These are phyloP conservation scores for Fomitopsis serialis DNA, from an alignment of 768 basidiomycete genomes.

Conservation along the genomic window DNA sequence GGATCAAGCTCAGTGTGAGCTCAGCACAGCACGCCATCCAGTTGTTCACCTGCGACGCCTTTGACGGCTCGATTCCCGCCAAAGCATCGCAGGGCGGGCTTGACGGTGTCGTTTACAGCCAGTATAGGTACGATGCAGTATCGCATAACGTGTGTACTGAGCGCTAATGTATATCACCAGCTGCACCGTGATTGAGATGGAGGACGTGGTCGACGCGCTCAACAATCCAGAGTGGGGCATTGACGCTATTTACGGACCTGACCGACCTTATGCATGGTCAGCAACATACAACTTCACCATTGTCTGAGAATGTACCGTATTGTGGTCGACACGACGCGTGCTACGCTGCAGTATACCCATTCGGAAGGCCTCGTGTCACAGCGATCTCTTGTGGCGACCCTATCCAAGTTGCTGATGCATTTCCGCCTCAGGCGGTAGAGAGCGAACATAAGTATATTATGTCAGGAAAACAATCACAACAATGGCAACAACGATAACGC, in stretches of 20 bases:
- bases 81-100: conserved; percentile 43
- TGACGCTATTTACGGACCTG: conserved; percentile 33
- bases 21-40: conserved; percentile 45
- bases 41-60: conserved; percentile 37
- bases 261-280: background rate
- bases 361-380: no score
- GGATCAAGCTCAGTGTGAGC: conserved; percentile 35
- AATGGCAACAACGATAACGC: no score
- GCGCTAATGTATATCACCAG: no score
- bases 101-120: background rate
- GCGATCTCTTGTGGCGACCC: no score
- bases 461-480: no score
- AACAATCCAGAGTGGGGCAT: conserved; percentile 46
- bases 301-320: background rate
- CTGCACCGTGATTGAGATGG: conserved; percentile 43
- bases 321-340: no score
- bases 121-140: no score
- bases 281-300: background rate
- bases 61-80: conserved; percentile 30
- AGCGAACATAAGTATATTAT: no score
- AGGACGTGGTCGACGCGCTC: conserved; percentile 45
- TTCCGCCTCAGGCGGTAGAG: no score
- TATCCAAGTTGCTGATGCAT: no score
- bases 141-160: no score
- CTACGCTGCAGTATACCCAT: no score